Percentiles rank a stretch among this genome's conserved stretches.
Conservation (phyloP, 768 basidiomycete species). For the Leccinum disarticulatum region DNA sequence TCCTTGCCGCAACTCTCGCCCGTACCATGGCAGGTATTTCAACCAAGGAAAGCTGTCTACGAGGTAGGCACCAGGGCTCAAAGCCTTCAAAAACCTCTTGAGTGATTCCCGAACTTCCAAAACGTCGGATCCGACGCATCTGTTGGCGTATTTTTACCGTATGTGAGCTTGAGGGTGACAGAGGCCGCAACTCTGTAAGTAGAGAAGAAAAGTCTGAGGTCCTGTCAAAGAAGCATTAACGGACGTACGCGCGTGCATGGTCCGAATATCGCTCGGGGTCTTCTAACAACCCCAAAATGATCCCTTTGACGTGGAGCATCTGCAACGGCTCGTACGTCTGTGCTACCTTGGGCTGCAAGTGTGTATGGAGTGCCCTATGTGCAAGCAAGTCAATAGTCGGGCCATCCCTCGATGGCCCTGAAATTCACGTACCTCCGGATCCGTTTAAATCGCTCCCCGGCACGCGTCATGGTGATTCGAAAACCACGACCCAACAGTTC, state of each 20-base stretch:
- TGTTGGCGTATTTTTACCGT: conserved; percentile 19
- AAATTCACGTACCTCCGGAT: conserved; percentile 45
- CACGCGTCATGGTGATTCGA: conserved; percentile 46
- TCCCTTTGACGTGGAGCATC: conserved; percentile 30
- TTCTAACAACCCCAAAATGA: conserved; percentile 13
- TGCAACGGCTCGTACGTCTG: conserved; percentile 45
- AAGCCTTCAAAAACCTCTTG: conserved; percentile 16
- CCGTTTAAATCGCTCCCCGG: conserved; percentile 52
- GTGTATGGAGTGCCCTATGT: conserved; percentile 50
- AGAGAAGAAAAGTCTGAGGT: background rate
- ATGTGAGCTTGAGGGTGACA: conserved; percentile 17
- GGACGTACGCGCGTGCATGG: conserved; percentile 33
- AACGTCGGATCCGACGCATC: conserved; percentile 17
- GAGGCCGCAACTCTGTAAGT: conserved; percentile 17
- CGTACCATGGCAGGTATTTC: conserved; percentile 55
- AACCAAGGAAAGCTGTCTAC: conserved; percentile 35
- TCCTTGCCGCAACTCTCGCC: conserved; percentile 49
- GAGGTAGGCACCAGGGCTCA: conserved; percentile 33
- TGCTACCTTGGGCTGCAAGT: conserved; percentile 50
- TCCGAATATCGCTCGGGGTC: conserved; percentile 7
- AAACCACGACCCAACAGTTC: conserved; percentile 55
- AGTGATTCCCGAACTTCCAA: conserved; percentile 20
- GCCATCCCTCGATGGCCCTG: too few relatives aligned
- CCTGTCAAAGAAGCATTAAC: conserved; percentile 36
- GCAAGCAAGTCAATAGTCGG: background rate